Percentiles rank a stretch among this genome's conserved stretches.
phyloP scores from a whole-genome alignment of 1,139 yeast species.

The Barnettozyma hawaiiensis region DNA sequence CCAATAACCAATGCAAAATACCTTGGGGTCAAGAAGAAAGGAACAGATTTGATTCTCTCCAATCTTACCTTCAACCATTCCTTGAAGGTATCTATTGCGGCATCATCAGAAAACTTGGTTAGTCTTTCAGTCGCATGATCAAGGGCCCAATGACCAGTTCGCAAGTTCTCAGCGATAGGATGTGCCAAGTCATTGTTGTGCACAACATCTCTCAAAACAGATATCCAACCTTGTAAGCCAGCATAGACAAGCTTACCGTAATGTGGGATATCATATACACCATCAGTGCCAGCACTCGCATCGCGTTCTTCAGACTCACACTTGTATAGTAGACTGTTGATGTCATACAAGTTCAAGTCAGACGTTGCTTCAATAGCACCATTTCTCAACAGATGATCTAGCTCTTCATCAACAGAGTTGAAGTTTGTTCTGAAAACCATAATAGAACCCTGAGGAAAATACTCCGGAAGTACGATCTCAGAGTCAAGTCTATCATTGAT shows the following conservation, averaged over 20 bases:
- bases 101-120: constrained; percentile 43
- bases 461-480: constrained; percentile 46
- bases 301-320: constrained; percentile 89
- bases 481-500: constrained; percentile 37
- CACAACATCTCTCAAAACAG: constrained; percentile 59
- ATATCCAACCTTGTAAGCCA: constrained; percentile 91
- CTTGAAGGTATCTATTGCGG: constrained; percentile 47
- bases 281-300: constrained; percentile 62
- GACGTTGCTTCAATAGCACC: constrained; percentile 75
- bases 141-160: constrained; percentile 86
- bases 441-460: constrained; percentile 86
- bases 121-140: constrained; percentile 68
- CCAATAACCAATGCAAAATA: constrained; percentile 79
- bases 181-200: constrained; percentile 74
- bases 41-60: constrained; percentile 59
- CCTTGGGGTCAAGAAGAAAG: constrained; percentile 79
- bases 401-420: constrained; percentile 48
- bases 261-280: constrained; percentile 69
- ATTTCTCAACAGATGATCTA: constrained; percentile 59
- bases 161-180: constrained; percentile 71
- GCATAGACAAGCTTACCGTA: constrained; percentile 75
- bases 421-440: constrained; percentile 71
- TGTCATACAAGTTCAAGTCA: constrained; percentile 56
- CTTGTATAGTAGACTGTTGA: constrained; percentile 69
- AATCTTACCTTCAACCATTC: constrained; percentile 68